Evolutionary conservation across 2,329 filamentous ascomycete genomes (phyloP).

Genomic region (Trichoderma guizhouense): DNA sequence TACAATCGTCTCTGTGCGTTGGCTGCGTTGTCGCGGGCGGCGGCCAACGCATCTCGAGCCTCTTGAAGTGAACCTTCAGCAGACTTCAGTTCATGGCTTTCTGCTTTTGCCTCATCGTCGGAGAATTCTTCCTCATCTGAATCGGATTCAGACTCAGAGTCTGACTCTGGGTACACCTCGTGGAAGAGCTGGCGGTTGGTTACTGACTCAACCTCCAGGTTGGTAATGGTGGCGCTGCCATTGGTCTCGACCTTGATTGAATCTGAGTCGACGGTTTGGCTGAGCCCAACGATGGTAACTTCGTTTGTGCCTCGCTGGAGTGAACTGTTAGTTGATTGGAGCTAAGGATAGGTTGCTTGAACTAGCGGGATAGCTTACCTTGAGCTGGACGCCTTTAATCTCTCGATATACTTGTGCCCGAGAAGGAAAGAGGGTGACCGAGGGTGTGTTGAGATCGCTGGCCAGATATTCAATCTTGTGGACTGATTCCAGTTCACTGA

Average conservation of each 20-base stretch:
- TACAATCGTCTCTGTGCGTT: slow-evolving; percentile 35
- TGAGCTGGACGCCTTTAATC: slow-evolving; percentile 47
- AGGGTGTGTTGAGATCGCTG: slow-evolving; percentile 55
- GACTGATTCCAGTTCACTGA: slow-evolving; percentile 35
- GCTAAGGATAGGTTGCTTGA: too few species aligned
- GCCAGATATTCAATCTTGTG: slow-evolving; percentile 52
- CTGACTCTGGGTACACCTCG: slow-evolving; percentile 44
- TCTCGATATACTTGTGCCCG: slow-evolving; percentile 60
- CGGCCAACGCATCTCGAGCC: slow-evolving; percentile 24
- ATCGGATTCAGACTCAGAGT: slow-evolving; percentile 28
- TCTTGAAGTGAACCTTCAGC: slow-evolving; percentile 30
- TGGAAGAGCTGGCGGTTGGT: slow-evolving; percentile 51
- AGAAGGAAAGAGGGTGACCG: slow-evolving; percentile 61
- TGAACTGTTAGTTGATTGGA: not conserved
- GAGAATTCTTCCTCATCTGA: slow-evolving; percentile 27
- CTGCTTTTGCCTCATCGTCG: slow-evolving; percentile 23
- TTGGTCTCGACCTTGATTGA: slow-evolving; percentile 60
- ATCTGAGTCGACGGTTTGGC: slow-evolving; percentile 53
- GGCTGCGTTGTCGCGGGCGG: slow-evolving; percentile 23
- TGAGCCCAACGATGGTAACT: slow-evolving; percentile 54
- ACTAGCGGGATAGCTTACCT: slow-evolving; percentile 21
- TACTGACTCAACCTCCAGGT: slow-evolving; percentile 58
- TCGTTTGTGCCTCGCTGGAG: slow-evolving; percentile 48
- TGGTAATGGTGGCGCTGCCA: slow-evolving; percentile 53
- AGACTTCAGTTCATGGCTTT: slow-evolving; percentile 19